These are phyloP conservation scores for Marsdenia floribunda DNA, from an alignment of 257 asterid genomes.

Conservation along the genomic window DNA sequence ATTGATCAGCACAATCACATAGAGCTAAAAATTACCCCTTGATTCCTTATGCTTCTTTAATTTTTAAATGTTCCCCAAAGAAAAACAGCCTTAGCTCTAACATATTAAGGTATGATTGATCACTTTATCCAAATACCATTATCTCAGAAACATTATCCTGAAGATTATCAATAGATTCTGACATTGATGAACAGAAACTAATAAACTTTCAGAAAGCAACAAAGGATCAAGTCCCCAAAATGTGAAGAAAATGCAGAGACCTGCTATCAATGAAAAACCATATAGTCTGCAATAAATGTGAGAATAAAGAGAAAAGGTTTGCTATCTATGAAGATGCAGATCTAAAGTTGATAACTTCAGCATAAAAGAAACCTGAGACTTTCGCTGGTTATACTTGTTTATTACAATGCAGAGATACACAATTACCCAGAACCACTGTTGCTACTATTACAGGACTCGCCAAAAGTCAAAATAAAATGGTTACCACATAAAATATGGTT, in stretches of 20 bases:
- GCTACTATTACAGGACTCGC: neutral
- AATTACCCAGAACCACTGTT: neutral
- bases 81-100: neutral
- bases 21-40: neutral
- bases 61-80: neutral
- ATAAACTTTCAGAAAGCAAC: neutral
- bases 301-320: neutral
- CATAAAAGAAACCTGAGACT: neutral
- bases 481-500: neutral
- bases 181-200: neutral
- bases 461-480: neutral
- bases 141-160: neutral
- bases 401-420: neutral
- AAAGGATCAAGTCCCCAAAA: neutral
- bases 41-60: neutral
- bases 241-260: conserved; percentile 7
- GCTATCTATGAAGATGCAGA: neutral
- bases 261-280: neutral
- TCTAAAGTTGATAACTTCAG: neutral
- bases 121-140: neutral
- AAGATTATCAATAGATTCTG: neutral
- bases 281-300: neutral
- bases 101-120: neutral
- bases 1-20: neutral
- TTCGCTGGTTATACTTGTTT: neutral